A percentile compares a stretch with the other conserved stretches of the same genome.
These are phyloP conservation scores for Globisporangium iwayamae DNA, from an alignment of 352 stramenopile species.

Conservation along the genomic window DNA sequence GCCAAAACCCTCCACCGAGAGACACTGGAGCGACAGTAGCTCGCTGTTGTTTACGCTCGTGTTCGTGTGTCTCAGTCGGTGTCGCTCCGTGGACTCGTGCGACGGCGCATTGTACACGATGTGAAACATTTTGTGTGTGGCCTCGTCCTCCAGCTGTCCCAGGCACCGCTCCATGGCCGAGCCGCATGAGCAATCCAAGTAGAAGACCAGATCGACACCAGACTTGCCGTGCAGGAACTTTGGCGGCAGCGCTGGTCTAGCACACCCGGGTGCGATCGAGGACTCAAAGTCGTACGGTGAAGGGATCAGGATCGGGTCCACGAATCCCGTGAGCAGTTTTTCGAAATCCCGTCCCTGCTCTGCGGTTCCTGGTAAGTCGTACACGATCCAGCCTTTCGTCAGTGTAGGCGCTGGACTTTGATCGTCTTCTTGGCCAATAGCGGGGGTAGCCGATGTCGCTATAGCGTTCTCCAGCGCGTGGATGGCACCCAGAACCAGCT, in stretches of 20 bases:
- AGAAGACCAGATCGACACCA: conserved; percentile 69
- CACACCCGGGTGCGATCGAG: conserved; percentile 35
- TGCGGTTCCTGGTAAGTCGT: conserved; percentile 52
- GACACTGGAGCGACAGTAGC: conserved; percentile 52
- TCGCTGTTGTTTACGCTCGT: conserved; percentile 36
- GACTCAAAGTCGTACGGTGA: conserved; percentile 61
- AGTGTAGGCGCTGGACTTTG: neutral
- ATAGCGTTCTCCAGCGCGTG: conserved; percentile 14
- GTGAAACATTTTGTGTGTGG: conserved; percentile 39
- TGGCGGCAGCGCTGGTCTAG: conserved; percentile 30
- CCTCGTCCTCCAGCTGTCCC: conserved; percentile 47
- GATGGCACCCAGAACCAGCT: conserved; percentile 43
- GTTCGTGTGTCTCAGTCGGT: conserved; percentile 55
- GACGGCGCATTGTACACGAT: conserved; percentile 46
- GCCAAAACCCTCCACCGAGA: conserved; percentile 24
- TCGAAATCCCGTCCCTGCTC: conserved; percentile 46
- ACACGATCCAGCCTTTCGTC: conserved; percentile 56
- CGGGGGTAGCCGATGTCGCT: neutral
- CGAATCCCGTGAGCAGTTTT: conserved; percentile 48
- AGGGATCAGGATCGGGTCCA: conserved; percentile 34
- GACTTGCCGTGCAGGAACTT: conserved; percentile 64
- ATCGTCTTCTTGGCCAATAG: neutral
- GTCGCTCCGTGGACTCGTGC: conserved; percentile 41
- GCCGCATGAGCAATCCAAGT: conserved; percentile 37
- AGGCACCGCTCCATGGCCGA: conserved; percentile 54